phyloP scores from a whole-genome alignment of 768 basidiomycete genomes.

The Macrolepiota fuliginosa region DNA sequence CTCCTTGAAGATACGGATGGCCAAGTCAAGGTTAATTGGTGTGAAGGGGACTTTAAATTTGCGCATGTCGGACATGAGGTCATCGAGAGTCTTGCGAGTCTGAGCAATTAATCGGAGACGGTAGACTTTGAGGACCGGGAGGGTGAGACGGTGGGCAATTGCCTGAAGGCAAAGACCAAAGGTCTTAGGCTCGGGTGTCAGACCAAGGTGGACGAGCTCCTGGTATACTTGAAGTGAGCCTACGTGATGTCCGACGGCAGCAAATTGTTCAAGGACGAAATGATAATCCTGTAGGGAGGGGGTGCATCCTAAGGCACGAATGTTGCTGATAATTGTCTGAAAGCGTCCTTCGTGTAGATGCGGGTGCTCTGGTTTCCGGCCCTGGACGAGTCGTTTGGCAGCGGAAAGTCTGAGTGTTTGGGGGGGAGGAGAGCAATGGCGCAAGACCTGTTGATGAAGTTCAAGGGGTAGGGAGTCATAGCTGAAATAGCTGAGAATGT shows the following conservation, averaged over 20 bases:
- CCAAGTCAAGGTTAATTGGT: slow-evolving; percentile 62
- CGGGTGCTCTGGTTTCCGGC: slow-evolving; percentile 32
- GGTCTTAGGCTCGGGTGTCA: slow-evolving; percentile 51
- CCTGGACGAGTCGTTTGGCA: slow-evolving; percentile 38
- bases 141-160: slow-evolving; percentile 61
- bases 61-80: slow-evolving; percentile 60
- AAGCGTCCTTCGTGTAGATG: slow-evolving; percentile 68
- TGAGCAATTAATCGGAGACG: slow-evolving; percentile 36
- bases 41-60: slow-evolving; percentile 45
- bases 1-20: slow-evolving; percentile 66
- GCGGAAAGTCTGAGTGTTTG: slow-evolving; percentile 41
- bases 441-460: slow-evolving; percentile 67
- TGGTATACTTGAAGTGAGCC: slow-evolving; percentile 60
- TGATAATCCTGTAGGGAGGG: slow-evolving; percentile 69
- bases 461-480: slow-evolving; percentile 55
- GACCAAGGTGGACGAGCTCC: slow-evolving; percentile 47
- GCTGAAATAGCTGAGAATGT: slow-evolving; percentile 48
- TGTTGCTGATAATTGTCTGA: slow-evolving; percentile 66
- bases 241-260: slow-evolving; percentile 66
- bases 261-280: slow-evolving; percentile 72
- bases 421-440: slow-evolving; percentile 56
- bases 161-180: slow-evolving; percentile 67
- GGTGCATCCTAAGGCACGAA: slow-evolving; percentile 48
- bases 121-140: slow-evolving; percentile 46
- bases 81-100: slow-evolving; percentile 44